Evolutionary conservation across 2,329 filamentous ascomycete genomes (phyloP), one percentile per base, ranked within the genome.

Genomic region (Calcarisporium arbuscula): DNA sequence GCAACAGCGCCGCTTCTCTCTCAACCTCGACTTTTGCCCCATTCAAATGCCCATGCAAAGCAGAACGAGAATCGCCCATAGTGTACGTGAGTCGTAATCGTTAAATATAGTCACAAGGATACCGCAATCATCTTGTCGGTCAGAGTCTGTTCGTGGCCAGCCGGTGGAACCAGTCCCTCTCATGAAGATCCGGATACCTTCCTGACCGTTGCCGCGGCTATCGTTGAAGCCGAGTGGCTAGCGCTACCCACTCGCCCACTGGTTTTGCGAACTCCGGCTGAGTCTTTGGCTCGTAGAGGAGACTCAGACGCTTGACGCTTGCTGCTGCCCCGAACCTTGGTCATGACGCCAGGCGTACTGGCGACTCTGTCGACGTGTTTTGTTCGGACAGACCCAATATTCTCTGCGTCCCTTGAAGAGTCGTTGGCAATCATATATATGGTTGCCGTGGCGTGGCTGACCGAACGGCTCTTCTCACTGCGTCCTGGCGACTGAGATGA

Each of bases 371-470:
- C 75, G 47, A 78, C 74, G 21, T 66, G 61, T 48, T 83, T 82
- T 27, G 71, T 70, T 41, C 78, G 75, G 20, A 67, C 58, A 17
- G 65, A 59, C 20, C 79, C 78, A 55, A 81, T 71, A 48, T 87
- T 87, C 54, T 87, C 82, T 9, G 75, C 72, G 46, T 87, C 82
- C 40, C 82, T 75, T 15, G 77, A 80, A 10, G 77, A 71, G 47
- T 82, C 77, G 44, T 83, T 81, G 49, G 83, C 77, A 36, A 81
- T 72, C 29, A 50, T 47, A 49, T 79, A 80, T 39, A 77, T 79
- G 4, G 82, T 80, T 1, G 82, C 84, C 10, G 83, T 80, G 4
- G 80, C 85, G 57, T 87, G 84, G 57, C 83, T 88, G 37, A 84
- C 74, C 1, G 86, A 84, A 30, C 85, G 72, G 35, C 69, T 62